Conservation (phyloP, 1,139 yeast genomes). For the Eremothecium cymbalariae region DNA sequence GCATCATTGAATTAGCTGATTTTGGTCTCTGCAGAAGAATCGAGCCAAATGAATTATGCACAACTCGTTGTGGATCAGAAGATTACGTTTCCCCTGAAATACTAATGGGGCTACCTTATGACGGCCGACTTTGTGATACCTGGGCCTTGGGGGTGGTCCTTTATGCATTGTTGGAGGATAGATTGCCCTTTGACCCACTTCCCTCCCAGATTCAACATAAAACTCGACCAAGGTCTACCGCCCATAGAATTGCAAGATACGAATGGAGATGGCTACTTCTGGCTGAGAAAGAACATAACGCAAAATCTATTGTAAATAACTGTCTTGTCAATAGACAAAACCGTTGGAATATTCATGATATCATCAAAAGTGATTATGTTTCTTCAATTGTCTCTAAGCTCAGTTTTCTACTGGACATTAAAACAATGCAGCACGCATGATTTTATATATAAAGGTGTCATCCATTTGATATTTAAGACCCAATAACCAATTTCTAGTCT, state of each 20-base stretch:
- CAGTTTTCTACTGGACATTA: conserved; percentile 3
- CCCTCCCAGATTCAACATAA: conserved; percentile 41
- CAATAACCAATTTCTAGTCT: no score
- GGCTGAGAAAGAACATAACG: conserved; percentile 37
- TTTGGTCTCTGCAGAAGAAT: conserved; percentile 77
- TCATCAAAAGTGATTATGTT: conserved; percentile 35
- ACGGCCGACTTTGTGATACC: conserved; percentile 81
- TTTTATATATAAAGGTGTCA: no score
- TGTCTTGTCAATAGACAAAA: conserved; percentile 47
- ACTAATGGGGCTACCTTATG: conserved; percentile 80
- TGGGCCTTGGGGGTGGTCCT: conserved; percentile 94
- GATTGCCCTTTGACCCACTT: conserved; percentile 82
- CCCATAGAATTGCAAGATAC: conserved; percentile 85
- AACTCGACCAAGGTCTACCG: conserved; percentile 49
- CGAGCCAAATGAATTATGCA: conserved; percentile 46
- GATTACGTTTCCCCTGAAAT: conserved; percentile 94
- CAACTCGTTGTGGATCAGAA: conserved; percentile 90
- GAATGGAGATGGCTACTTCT: conserved; percentile 79
- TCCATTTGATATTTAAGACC: no score
- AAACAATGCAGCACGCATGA: no score
- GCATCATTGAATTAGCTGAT: conserved; percentile 59
- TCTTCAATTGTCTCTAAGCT: conserved; percentile 11
- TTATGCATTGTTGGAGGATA: conserved; percentile 71
- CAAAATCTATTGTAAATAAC: conserved; percentile 46
- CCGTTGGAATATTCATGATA: conserved; percentile 38